Conservation (phyloP, 1,139 yeast genomes). For the Suhomyces ambrosiae region DNA sequence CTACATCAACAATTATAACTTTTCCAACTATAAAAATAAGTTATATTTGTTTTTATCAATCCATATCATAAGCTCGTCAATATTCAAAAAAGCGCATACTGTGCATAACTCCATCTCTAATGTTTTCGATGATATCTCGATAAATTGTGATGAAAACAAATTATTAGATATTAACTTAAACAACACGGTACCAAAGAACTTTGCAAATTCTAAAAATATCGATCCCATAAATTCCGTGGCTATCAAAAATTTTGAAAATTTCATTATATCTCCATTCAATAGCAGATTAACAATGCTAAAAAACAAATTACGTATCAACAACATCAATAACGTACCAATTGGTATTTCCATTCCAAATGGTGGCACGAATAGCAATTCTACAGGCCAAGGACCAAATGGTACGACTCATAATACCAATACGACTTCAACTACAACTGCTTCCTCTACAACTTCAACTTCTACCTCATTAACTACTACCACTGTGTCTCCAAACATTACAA, state of each 20-base stretch:
- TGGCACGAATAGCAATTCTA: slow-evolving; percentile 2
- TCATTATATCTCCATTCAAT: slow-evolving; percentile 45
- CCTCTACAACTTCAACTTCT: slow-evolving; percentile 16
- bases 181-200: slow-evolving; percentile 11
- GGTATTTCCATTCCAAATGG: slow-evolving; percentile 3
- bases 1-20: slow-evolving; percentile 17
- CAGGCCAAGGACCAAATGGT: neutral
- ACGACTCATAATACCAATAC: slow-evolving; percentile 2
- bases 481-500: slow-evolving; percentile 27
- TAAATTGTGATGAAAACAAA: slow-evolving; percentile 20
- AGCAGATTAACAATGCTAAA: slow-evolving; percentile 22
- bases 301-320: slow-evolving; percentile 14
- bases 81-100: slow-evolving; percentile 23
- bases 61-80: slow-evolving; percentile 43
- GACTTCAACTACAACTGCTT: slow-evolving; percentile 20
- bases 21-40: slow-evolving; percentile 28
- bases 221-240: slow-evolving; percentile 40
- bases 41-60: slow-evolving; percentile 43
- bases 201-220: slow-evolving; percentile 27
- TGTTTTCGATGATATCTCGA: slow-evolving; percentile 16
- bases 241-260: slow-evolving; percentile 58
- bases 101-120: slow-evolving; percentile 16
- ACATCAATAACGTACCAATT: slow-evolving; percentile 6
- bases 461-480: slow-evolving; percentile 18
- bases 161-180: slow-evolving; percentile 17